Evolutionary conservation across 2,329 filamentous ascomycete genomes (phyloP), one percentile per base, ranked within the genome.

Genomic region (Aspergillus aculeatus): DNA sequence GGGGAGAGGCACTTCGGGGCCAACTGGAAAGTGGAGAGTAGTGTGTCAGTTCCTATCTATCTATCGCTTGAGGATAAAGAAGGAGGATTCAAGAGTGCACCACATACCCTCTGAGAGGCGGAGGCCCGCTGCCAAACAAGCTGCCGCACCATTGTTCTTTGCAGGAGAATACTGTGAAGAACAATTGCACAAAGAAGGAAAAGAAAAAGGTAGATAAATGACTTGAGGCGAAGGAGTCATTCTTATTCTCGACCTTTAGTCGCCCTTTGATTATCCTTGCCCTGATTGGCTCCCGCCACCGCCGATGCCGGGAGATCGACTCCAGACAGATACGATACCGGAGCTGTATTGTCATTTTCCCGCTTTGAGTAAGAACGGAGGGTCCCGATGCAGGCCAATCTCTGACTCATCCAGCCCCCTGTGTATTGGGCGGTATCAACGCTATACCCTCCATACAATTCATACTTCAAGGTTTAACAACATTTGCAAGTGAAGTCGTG

Each of bases 21-120:
- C 65, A 75, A 60, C 73, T 75, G 61, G 31, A 49, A 16, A 14
- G 14, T 50, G 41, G 49, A 51, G 53, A 55, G 47, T 7, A 49
- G 57, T 50, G 50, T 47, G 56, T 54, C 32, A 60, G 55, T 44
- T 19, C 50, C 24, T 1, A 38, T 57, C 44, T 21, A 29, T 14
- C 41, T 19, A 41, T 59, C 38, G 55, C 19, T 32, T 44, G 53
- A 12, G 24, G 47, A 29, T 35, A 10, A 47, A 50, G 44, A 14
- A 26, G 51, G 47, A 32, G 21, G 60, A 60, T 54, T 57, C 47
- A 44, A 29, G 14, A 41, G 38, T 19, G 38, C 44, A 52, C 41
- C n/a, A 72, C 74, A 66, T 62, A 76, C 74, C 68, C 71, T 73
- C 57, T 71, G 74, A 66, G 72, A 72, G 64, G 73, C 73, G 51